Percentiles rank a stretch among this genome's conserved stretches.
Conservation (phyloP, 257 asterid species). For the Cruciata laevipes region DNA sequence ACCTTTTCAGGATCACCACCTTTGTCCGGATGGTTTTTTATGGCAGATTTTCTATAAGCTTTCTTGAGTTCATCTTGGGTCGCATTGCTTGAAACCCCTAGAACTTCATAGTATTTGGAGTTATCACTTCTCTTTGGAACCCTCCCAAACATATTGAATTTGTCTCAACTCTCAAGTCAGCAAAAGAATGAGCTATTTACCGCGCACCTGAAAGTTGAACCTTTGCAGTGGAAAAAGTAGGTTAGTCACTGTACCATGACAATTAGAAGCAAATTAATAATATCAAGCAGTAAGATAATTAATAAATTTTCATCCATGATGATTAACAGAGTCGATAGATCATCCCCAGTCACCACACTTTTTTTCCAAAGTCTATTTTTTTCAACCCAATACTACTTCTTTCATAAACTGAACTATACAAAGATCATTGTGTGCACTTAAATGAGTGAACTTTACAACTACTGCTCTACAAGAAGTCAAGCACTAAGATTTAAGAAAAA, state of each 20-base stretch:
- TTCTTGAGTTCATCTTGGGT: conserved; percentile 46
- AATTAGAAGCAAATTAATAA: background rate
- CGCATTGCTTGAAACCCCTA: conserved; percentile 41
- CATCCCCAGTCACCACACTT: too few relatives aligned
- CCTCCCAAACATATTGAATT: conserved; percentile 33
- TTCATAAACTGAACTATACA: background rate
- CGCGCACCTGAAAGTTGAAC: background rate
- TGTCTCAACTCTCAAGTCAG: background rate
- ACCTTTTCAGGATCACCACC: conserved; percentile 61
- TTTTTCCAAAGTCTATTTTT: background rate
- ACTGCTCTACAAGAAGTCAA: background rate
- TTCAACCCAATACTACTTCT: background rate
- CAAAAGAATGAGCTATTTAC: background rate
- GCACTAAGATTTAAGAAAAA: background rate
- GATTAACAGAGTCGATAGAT: background rate
- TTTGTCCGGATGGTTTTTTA: conserved; percentile 53
- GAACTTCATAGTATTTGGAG: conserved; percentile 42
- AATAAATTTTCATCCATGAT: background rate
- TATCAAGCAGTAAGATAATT: background rate
- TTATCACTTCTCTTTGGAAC: conserved; percentile 31
- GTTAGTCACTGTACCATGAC: background rate
- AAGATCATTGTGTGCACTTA: background rate
- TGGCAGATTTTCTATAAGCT: conserved; percentile 49
- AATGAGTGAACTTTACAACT: too few relatives aligned
- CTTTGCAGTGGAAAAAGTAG: background rate